Conservation (phyloP, 2,329 filamentous ascomycete species). For the Epichloe sibirici region DNA sequence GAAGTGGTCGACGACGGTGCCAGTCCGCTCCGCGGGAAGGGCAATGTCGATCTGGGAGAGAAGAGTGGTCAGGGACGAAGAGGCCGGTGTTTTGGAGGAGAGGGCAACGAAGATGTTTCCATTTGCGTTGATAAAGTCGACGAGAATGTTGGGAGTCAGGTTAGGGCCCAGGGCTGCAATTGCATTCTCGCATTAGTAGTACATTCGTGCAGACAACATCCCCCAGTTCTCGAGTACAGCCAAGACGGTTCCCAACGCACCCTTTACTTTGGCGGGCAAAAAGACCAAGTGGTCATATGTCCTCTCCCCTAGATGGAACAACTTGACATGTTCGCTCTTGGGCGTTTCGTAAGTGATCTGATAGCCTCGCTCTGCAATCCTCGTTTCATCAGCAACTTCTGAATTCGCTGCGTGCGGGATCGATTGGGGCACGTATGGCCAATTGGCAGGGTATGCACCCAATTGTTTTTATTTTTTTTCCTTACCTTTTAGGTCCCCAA, state of each 20-base stretch:
- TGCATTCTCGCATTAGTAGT: neutral
- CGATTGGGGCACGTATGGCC: neutral
- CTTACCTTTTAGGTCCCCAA: slow-evolving; percentile 59
- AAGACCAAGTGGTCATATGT: slow-evolving; percentile 85
- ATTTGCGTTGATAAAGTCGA: slow-evolving; percentile 82
- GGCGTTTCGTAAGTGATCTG: slow-evolving; percentile 70
- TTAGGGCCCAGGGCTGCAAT: slow-evolving; percentile 68
- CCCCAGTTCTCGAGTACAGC: neutral
- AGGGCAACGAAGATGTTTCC: slow-evolving; percentile 87
- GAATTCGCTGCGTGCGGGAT: neutral
- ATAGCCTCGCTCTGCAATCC: slow-evolving; percentile 62
- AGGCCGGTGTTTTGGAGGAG: slow-evolving; percentile 56
- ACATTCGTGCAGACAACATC: neutral
- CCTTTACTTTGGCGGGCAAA: slow-evolving; percentile 83
- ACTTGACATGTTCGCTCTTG: slow-evolving; percentile 61
- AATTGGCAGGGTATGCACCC: neutral
- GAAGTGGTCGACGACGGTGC: slow-evolving; percentile 89
- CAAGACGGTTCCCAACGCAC: slow-evolving; percentile 26
- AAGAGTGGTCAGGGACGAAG: slow-evolving; percentile 62
- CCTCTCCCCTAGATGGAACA: slow-evolving; percentile 80
- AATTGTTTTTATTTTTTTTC: neutral
- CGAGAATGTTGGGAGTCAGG: slow-evolving; percentile 71
- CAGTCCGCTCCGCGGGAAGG: slow-evolving; percentile 74
- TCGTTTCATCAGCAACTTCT: slow-evolving; percentile 12
- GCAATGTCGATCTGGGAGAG: slow-evolving; percentile 82